Base-by-base conservation (phyloP, 306 rosid genomes). In the Cicer cuneatum region DNA sequence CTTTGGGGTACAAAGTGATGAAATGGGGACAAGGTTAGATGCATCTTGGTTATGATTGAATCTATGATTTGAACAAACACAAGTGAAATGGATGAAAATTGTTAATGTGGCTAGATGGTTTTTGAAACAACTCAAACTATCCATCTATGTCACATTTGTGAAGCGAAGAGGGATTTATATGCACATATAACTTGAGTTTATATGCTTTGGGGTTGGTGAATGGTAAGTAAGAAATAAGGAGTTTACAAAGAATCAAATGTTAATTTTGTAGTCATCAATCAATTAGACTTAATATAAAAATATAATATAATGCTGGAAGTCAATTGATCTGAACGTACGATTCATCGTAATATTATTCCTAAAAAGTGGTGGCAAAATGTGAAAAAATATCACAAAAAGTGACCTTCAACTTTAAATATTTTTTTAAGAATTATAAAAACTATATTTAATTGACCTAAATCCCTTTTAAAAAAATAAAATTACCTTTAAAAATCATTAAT, bases 51-150 rank as follows among this genome's bases (percentile, higher is more conserved):
- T 43, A 8, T 14, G 18, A 40, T 66, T 3, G 24, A 21, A 21
- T 1, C 12, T 5, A 59, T 73, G 61, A 10, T 81, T 84, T 46
- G 80, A 59, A 61, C 83, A 61, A 5, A 74, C 8, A 24, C 85
- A 78, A 0, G 61, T 49, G 29, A 82, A 10, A 5, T 80, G 78
- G 29, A 80, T 1, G 71, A 59, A 76, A 6, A 76, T 18, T 69
- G 24, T 67, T 19, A 53, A 53, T 5, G 46, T 68, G 43, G 43
- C 21, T 3, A 45, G n/a, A 8, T 68, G 33, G 40, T 84, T 39
- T 4, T 2, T 37, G 5, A 13, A 11, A 35, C 21, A 8, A 14
- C 37, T 70, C 10, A 43, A 13, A 57, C 41, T 69, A 2, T 6
- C 68, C 86, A 85, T 80, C 41, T 74, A n/a, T 19, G 10, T 40